Conservation (phyloP, 305 asterid species). For the Fraxinus baroniana region DNA sequence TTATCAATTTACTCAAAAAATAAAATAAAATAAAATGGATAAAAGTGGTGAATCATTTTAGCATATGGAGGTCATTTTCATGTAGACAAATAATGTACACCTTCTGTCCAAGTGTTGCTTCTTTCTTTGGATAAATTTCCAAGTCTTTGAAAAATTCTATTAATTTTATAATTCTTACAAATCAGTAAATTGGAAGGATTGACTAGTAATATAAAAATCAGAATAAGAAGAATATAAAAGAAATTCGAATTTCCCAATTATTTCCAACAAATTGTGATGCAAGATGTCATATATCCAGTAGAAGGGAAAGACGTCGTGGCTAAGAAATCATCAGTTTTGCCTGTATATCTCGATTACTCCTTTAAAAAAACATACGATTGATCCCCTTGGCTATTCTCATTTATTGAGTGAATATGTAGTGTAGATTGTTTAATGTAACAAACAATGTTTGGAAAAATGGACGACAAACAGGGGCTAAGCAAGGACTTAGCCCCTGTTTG, state of each 20-base stretch:
- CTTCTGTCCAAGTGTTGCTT: not conserved
- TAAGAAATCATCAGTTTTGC: not conserved
- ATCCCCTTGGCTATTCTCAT: not conserved
- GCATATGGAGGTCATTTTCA: not conserved
- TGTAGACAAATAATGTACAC: not conserved
- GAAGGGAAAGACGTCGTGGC: not conserved
- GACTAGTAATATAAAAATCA: not conserved
- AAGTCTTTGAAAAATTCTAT: not conserved
- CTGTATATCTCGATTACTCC: not conserved
- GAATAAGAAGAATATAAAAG: not conserved
- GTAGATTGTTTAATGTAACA: too few species aligned
- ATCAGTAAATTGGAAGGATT: not conserved
- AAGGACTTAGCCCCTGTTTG: too few species aligned
- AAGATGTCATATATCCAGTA: not conserved
- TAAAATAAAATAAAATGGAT: too few species aligned
- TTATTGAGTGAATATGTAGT: not conserved
- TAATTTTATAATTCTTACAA: not conserved
- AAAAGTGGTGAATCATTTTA: not conserved
- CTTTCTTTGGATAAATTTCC: constrained; percentile 2
- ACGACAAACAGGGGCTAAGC: too few species aligned
- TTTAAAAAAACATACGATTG: too few species aligned
- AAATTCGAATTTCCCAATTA: not conserved
- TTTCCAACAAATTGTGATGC: not conserved
- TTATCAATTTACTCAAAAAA: too few species aligned
- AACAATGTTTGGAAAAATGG: too few species aligned